Percentiles rank a stretch among this genome's conserved stretches.
phyloP scores from a whole-genome alignment of 1,139 yeast genomes.

The Suhomyces choctaworum region DNA sequence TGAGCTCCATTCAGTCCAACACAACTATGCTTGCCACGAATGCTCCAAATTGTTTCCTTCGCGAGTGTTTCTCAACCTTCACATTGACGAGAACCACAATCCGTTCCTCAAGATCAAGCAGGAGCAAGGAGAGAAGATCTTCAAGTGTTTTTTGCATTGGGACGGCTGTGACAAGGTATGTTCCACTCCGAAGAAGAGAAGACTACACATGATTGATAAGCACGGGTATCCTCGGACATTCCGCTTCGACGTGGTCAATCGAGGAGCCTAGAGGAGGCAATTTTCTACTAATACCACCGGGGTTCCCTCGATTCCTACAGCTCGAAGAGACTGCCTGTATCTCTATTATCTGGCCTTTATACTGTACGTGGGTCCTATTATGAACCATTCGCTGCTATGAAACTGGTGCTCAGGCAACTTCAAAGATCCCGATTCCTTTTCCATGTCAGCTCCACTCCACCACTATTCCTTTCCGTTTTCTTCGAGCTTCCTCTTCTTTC shows the following conservation, averaged over 20 bases:
- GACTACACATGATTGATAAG: conserved; percentile 47
- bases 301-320: too few relatives aligned
- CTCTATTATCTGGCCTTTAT: too few relatives aligned
- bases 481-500: conserved; percentile 36
- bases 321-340: too few relatives aligned
- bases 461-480: too few relatives aligned
- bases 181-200: conserved; percentile 36
- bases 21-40: conserved; percentile 31
- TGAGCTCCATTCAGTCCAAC: conserved; percentile 11
- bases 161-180: conserved; percentile 37
- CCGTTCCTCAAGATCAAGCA: conserved; percentile 40
- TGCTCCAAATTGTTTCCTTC: conserved; percentile 48
- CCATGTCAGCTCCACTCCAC: too few relatives aligned
- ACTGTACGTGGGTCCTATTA: too few relatives aligned
- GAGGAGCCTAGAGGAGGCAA: conserved; percentile 10
- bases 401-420: too few relatives aligned
- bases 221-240: conserved; percentile 52
- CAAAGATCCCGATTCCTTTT: too few relatives aligned
- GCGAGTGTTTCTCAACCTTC: conserved; percentile 40
- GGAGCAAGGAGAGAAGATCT: conserved; percentile 42
- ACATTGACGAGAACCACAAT: conserved; percentile 55
- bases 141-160: conserved; percentile 34
- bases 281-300: too few relatives aligned
- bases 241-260: conserved; percentile 39
- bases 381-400: too few relatives aligned